Base-by-base conservation (phyloP, 805 yeast genomes). In the Blastobotrys parvus region DNA sequence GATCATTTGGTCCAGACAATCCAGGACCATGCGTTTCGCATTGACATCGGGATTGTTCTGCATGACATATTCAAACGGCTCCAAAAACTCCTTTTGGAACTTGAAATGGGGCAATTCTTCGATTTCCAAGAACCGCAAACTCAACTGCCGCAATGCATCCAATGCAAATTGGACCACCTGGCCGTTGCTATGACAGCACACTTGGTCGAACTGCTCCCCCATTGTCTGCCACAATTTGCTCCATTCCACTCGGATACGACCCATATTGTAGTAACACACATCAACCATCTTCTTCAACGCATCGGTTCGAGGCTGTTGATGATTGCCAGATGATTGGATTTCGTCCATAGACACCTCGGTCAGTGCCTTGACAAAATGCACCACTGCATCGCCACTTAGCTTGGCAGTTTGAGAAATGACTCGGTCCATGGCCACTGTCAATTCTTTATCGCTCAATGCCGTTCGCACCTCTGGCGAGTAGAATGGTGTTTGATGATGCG, bases 201-300 rank as follows among this genome's bases (percentile, higher is more conserved):
- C 89, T 38, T 71, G 75, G 51, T 86, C 85, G 66, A 92, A 92
- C 35, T 85, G 84, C 45, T 76, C 84, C 13, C 95, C 95, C 84
- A 92, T 84, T 7, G 85, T 82, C 13, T 83, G 76, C 99, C 99
- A 92, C 46, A 92, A 70, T 43, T 86, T 90, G 4, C 95, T 78
- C 97, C 98, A 92, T 64, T 94, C 96, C 48, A 92, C 80, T 61
- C 95, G 78, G 54, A 92, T 89, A 68, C 98, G 83, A 40, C 79
- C 79, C 97, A 92, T 92, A 61, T 94, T 94, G 68, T 94, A 92
- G 63, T 92, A 90, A 64, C 97, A 90, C 35, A 92, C 94, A 63
- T 94, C 98, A 41, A 92, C 95, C 72, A 92, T 84, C 59, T 92
- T 92, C 58, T 88, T 97, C 49, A 92, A 67, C 0, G 97, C 85